Percentiles rank a stretch among this genome's conserved stretches.
phyloP scores from a whole-genome alignment of 177 flowering plant species.

The Vitis hybrid region DNA sequence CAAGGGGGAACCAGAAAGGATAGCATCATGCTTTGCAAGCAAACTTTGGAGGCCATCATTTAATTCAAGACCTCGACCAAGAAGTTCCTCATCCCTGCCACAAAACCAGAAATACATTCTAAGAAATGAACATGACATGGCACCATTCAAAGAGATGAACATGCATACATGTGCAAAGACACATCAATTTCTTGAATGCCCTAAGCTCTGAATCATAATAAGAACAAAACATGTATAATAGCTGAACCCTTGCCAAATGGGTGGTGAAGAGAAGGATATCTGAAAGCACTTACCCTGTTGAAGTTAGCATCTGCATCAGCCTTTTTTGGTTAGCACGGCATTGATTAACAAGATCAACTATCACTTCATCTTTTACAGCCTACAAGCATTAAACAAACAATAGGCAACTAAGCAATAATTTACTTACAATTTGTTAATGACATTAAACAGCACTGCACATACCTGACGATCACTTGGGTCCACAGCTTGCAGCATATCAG shows the following conservation, averaged over 20 bases:
- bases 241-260: background rate
- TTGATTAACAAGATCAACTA: slow-evolving; percentile 73
- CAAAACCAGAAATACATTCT: slow-evolving; percentile 4
- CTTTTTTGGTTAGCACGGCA: slow-evolving; percentile 86
- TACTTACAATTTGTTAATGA: background rate
- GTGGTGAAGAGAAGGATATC: background rate
- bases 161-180: background rate
- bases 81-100: slow-evolving; percentile 89
- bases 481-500: slow-evolving; percentile 93
- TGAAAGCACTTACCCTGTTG: slow-evolving; percentile 57
- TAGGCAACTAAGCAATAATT: background rate
- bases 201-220: background rate
- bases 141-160: too few species aligned
- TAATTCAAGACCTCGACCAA: slow-evolving; percentile 72
- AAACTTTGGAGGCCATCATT: slow-evolving; percentile 75
- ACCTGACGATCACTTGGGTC: slow-evolving; percentile 71
- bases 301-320: slow-evolving; percentile 77
- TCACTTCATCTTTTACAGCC: slow-evolving; percentile 89
- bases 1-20: slow-evolving; percentile 74
- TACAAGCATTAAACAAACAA: slow-evolving; percentile 24
- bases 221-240: background rate
- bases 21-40: slow-evolving; percentile 85
- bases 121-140: background rate
- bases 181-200: too few species aligned
- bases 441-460: slow-evolving; percentile 11